Base-by-base conservation (phyloP, 257 asterid genomes). In the Misopates orontium region DNA sequence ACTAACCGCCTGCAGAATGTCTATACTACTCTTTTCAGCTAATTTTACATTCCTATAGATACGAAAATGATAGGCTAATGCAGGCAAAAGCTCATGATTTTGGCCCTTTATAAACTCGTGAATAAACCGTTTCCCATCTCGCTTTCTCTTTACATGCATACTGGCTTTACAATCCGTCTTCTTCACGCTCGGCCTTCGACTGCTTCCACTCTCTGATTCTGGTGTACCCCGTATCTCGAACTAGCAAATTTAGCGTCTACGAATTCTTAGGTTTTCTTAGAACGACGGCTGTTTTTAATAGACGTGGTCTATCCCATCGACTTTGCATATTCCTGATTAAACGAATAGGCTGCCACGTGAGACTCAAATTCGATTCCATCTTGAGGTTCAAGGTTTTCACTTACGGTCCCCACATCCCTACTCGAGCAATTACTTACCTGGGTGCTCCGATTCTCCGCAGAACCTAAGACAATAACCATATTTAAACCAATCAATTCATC, bases 251-350 rank as follows among this genome's bases (percentile, higher is more conserved):
- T 92, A 67, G 99, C 97, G 66, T 93, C 99, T 16, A 93, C 90
- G 64, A 93, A 93, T 67, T 93, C 99, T 76, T 93, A 90, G 10
- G 95, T 86, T 71, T 90, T 93, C 83, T 93, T 93, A 11, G 99
- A 90, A 55, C 96, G 94, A 4, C 99, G 96, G 69, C 99, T 93
- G 49, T 93, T 93, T 79, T 90, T 93, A 64, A 93, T 93, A 0
- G 99, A 93, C 69, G 97, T 90, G 64, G 97, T 93, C 86, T 90
- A 93, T 45, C 99, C 99, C 99, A 93, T 90, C 1, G 99, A 90
- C 77, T 93, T 93, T 51, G 97, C 97, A 72, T 90, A 90, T 63
- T 90, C 97, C 77, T 93, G 99, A 78, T 93, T 90, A 73, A 87
- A 93, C 8, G 95, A 68, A 78, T 90, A 93, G 4, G 95, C 99